Base-by-base conservation (phyloP, 345 rosid species). In the Viola odorata region DNA sequence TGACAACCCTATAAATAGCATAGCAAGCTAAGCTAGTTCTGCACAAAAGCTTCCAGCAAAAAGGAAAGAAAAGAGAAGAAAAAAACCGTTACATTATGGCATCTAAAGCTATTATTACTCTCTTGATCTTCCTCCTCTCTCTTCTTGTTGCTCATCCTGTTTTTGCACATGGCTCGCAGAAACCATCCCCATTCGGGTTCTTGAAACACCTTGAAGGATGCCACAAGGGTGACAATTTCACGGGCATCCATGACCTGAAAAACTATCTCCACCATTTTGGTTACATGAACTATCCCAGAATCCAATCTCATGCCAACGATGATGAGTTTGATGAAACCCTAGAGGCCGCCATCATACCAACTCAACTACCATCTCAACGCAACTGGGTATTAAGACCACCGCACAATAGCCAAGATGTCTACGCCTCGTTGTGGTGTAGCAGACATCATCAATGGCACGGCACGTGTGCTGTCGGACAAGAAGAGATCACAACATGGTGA, bases 261-360 rank as follows among this genome's bases (percentile, higher is more conserved):
- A 65, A 65, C 6, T 75, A 70, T 42, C 62, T 77, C 9, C 45
- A 77, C 7, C 45, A 39, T 0, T 82, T 74, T 13, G 78, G 81
- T 47, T 79, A 82, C 75, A 50, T 77, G 57, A 48, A 17, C 54
- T 42, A 51, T 9, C 8, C 11, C 50, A 3, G 37, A 42, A 56
- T 47, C 55, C 37, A 15, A 0, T 3, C 16, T 10, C 61, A 44
- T 17, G 69, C 54, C 3, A 32, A 62, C 3, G 63, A 61, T n/a
- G 71, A 79, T 50, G 61, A 68, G 3, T 79, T 77, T 14, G 77
- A 78, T 16, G 65, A 76, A 5, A 41, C 4, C 5, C 36, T 74
- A 6, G 81, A 78, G 64, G 50, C 58, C 0, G 81, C 78, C 16
- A 7, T 81, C 47, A 74, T 77, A 68, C 69, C 82, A 81, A 37